phyloP scores from a whole-genome alignment of 129 eudicot genomes.

The Flaveria linearis region DNA sequence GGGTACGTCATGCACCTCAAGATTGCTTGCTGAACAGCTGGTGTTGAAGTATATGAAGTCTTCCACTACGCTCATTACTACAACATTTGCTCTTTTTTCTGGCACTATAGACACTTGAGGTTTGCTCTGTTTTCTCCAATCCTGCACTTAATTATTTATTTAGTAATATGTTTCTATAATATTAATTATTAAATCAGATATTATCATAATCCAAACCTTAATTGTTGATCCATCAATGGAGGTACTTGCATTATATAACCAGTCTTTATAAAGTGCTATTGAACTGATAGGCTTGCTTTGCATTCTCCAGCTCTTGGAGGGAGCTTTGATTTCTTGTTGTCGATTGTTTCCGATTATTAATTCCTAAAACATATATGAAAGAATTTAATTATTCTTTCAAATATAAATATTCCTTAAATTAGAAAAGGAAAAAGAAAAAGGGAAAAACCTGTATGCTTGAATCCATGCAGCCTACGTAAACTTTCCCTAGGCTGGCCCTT shows the following conservation, averaged over 20 bases:
- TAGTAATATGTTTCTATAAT: not conserved
- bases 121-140: slow-evolving; percentile 60
- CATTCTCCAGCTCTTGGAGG: slow-evolving; percentile 64
- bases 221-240: slow-evolving; percentile 62
- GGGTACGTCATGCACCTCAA: slow-evolving; percentile 52
- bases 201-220: slow-evolving; percentile 45
- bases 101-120: slow-evolving; percentile 59
- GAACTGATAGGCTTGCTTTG: slow-evolving; percentile 66
- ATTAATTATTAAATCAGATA: not conserved
- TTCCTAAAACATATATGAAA: slow-evolving; percentile 42
- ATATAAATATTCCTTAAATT: not conserved
- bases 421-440: not conserved
- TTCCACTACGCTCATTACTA: slow-evolving; percentile 77
- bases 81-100: slow-evolving; percentile 52
- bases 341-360: slow-evolving; percentile 52
- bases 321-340: slow-evolving; percentile 68
- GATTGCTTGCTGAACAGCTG: slow-evolving; percentile 51
- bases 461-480: slow-evolving; percentile 74
- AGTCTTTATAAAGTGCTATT: slow-evolving; percentile 64
- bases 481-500: slow-evolving; percentile 52
- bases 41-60: slow-evolving; percentile 70
- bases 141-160: slow-evolving; percentile 44
- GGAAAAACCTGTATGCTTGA: slow-evolving; percentile 75
- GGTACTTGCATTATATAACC: slow-evolving; percentile 70
- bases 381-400: not conserved